Evolutionary conservation across 352 stramenopile species (phyloP), one percentile per base, ranked within the genome.

Genomic region (Pythium apleroticum): DNA sequence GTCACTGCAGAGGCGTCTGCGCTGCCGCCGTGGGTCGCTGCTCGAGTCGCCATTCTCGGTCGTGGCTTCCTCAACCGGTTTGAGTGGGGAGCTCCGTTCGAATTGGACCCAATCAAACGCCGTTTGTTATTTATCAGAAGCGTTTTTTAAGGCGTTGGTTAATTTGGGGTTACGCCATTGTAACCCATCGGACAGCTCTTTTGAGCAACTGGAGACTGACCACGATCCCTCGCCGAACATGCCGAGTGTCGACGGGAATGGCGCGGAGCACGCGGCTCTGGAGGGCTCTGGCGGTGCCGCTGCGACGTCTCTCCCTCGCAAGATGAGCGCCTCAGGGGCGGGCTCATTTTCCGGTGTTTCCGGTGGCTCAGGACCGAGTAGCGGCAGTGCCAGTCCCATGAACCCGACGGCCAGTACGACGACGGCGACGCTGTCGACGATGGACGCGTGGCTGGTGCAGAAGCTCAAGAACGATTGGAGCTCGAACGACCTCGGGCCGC

Each of bases 391-490:
- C 20, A 70, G 63, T 25, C 63, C 63, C 20, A 25, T 45, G 12
- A 41, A 41, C 22, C 27, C 43, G 1, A 24, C 39, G 4, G 19
- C 39, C 39, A 46, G 19, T 9, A 11, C 39, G 1, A 46, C 28
- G 5, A 22, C 22, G 14, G 27, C 49, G 6, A 11, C 9, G 20
- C 30, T 41, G 62, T 43, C 62, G 19, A 41, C 52, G 17, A 50
- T 43, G 20, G 81, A 91, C 63, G 63, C 76, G 49, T 93, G 84
- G 84, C 71, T 93, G 56, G 70, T 88, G 65, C 82, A 89, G 63
- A 91, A 91, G 68, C 77, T 93, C 39, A 82, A 80, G 58, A 64
- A 75, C 41, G 82, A 93, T 57, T 93, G 84, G 84, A 91, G 81
- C 46, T 88, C 84, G 17, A 75, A 75, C 55, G 84, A 91, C 30